These are phyloP conservation scores for Rosa chinensis DNA, from an alignment of 306 rosid genomes.

Conservation along the genomic window DNA sequence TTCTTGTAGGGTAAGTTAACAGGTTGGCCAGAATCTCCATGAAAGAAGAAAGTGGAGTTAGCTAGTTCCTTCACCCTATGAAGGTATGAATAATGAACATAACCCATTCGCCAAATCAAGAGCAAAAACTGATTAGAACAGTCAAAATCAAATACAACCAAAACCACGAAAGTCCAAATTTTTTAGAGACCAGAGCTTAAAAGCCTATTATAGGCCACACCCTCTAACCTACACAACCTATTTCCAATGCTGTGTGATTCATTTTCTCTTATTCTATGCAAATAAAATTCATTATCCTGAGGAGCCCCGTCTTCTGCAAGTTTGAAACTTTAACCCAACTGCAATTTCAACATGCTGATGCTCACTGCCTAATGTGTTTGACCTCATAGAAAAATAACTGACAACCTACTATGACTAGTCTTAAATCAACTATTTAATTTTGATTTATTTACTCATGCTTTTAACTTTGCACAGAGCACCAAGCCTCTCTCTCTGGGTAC, in stretches of 20 bases:
- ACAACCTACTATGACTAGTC: constrained; percentile 6
- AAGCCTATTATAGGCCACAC: constrained; percentile 8
- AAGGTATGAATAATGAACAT: neutral
- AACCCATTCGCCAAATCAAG: neutral
- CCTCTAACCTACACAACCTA: neutral
- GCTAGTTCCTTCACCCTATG: no score
- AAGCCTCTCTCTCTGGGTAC: constrained; percentile 5
- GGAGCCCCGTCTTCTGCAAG: neutral
- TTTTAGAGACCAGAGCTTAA: neutral
- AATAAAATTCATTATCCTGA: constrained; percentile 3
- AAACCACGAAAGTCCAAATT: constrained; percentile 14
- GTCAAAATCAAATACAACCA: neutral
- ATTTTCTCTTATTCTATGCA: neutral
- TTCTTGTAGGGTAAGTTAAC: constrained; percentile 10
- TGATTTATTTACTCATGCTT: neutral
- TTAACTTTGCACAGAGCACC: constrained; percentile 34
- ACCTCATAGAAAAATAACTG: constrained; percentile 16
- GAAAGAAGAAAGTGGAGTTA: constrained; percentile 2
- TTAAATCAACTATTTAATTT: neutral
- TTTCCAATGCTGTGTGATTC: constrained; percentile 5
- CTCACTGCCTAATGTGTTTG: constrained; percentile 23
- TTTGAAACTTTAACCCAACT: constrained; percentile 10
- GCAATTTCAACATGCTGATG: constrained; percentile 10
- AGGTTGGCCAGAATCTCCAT: constrained; percentile 8
- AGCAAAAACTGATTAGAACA: neutral